Percentiles rank a stretch among this genome's conserved stretches.
These are phyloP conservation scores for Zoysia matrella DNA, from an alignment of 202 grass and related monocot species.

Conservation along the genomic window DNA sequence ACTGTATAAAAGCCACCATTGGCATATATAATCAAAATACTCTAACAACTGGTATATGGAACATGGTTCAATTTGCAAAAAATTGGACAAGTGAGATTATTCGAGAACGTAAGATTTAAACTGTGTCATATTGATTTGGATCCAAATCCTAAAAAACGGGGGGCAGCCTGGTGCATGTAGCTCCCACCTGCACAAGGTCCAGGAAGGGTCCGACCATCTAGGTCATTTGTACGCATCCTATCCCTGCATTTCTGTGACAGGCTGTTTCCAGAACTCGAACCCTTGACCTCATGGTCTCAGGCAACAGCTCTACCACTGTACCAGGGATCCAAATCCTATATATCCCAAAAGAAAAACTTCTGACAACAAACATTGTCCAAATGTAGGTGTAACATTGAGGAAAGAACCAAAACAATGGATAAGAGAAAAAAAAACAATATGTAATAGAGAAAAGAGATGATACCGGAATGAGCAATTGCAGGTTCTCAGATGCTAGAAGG, in stretches of 20 bases:
- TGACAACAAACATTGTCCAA: neutral
- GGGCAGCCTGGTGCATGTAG: too few relatives aligned
- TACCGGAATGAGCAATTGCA: slow-evolving; percentile 94
- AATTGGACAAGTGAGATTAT: neutral
- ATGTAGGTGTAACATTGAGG: slow-evolving; percentile 12
- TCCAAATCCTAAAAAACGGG: too few relatives aligned
- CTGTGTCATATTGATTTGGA: neutral
- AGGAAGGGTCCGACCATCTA: too few relatives aligned
- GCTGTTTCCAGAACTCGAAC: too few relatives aligned
- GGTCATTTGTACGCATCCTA: too few relatives aligned
- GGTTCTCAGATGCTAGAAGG: slow-evolving; percentile 72
- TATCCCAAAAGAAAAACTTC: neutral
- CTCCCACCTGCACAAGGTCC: too few relatives aligned
- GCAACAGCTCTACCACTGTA: too few relatives aligned
- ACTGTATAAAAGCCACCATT: neutral
- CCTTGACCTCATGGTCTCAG: too few relatives aligned
- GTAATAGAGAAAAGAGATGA: slow-evolving; percentile 21
- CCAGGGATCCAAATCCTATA: neutral
- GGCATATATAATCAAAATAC: neutral
- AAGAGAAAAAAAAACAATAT: slow-evolving; percentile 7
- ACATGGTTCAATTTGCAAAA: neutral
- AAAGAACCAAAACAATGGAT: slow-evolving; percentile 9
- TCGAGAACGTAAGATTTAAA: neutral
- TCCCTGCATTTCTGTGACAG: too few relatives aligned
- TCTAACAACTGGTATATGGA: slow-evolving; percentile 4